Base-by-base conservation (phyloP, 2,329 filamentous ascomycete genomes). In the Colletotrichum sp. region DNA sequence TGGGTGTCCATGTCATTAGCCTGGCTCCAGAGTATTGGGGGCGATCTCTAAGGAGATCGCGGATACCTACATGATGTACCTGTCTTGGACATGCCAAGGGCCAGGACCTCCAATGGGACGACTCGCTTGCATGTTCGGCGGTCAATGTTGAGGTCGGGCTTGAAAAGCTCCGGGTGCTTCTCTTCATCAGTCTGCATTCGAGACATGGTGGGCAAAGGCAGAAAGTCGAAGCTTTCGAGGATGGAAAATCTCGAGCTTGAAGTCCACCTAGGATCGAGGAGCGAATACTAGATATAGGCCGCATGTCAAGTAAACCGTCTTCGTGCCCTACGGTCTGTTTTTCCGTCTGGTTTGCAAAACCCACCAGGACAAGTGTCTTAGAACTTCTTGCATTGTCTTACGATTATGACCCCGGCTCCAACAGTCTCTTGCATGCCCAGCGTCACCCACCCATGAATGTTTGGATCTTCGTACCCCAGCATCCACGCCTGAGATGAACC, bases 1-100 rank as follows among this genome's bases (percentile, higher is more conserved):
- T 80, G 55, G n/a, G 12, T n/a, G 5, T 13, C 21, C 28, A 2
- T 5, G 13, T 2, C 4, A 4, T 69, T 21, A 59, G 59, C 39
- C 8, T 16, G 5, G 18, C n/a, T 32, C 18, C 18, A 4, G 10
- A 15, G 7, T 7, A 52, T 52, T 49, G 44, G 13, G 81, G 72
- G 3, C 79, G 78, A 52, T 52, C 44, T 21, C 44, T 39, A 84
- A 80, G n/a, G 82, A 84, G 10, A 13, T 2, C 1, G 7, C 21
- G 7, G 36, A 15, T 24, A 76, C 78, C 77, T 9, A 79, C 79
- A 79, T 9, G 77, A 76, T 18, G 77, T 78, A 13, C 78, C 77
- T 3, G 77, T 78, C 24, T 78, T 76, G 28, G 74, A 71, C 68
- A 77, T 70, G 39, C 77, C 75, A 9, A 79, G 59, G 16, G 70